A percentile compares a stretch with the other conserved stretches of the same genome.
Evolutionary conservation across 1,139 yeast species (phyloP).

Genomic region (Pichia sorboxylosa): DNA sequence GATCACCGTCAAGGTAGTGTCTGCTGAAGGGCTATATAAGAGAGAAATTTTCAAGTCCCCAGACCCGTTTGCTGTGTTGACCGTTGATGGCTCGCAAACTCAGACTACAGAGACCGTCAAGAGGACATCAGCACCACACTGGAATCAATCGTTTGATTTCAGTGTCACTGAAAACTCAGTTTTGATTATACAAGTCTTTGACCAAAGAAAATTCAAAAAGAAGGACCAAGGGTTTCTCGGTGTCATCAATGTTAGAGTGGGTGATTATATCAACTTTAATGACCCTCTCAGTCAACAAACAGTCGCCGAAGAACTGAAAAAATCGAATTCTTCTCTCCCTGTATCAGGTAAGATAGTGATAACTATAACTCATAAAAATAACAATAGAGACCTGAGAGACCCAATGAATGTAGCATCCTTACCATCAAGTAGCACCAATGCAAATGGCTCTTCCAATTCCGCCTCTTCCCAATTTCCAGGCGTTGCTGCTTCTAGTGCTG

Average conservation of each 20-base stretch:
- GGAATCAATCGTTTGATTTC: conserved; percentile 85
- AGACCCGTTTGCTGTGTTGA: conserved; percentile 94
- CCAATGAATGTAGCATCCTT: conserved; percentile 15
- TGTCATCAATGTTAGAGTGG: conserved; percentile 82
- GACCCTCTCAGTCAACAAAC: conserved; percentile 59
- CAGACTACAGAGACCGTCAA: conserved; percentile 89
- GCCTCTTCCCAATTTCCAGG: conserved; percentile 17
- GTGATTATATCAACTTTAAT: conserved; percentile 74
- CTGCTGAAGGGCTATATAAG: conserved; percentile 91
- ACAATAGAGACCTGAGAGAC: conserved; percentile 20
- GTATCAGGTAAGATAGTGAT: conserved; percentile 88
- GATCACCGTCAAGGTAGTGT: conserved; percentile 71
- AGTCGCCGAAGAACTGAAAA: conserved; percentile 82
- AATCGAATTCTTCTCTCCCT: conserved; percentile 81
- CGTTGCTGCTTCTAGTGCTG: conserved; percentile 11
- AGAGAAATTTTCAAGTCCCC: conserved; percentile 93
- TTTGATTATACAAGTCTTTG: conserved; percentile 87
- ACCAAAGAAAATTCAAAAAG: conserved; percentile 93
- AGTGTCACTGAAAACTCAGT: conserved; percentile 74
- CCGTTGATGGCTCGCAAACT: conserved; percentile 94
- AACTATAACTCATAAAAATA: conserved; percentile 41
- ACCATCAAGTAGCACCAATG: neutral
- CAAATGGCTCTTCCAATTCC: neutral
- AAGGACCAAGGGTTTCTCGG: conserved; percentile 99
- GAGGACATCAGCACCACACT: conserved; percentile 89